A percentile compares a stretch with the other conserved stretches of the same genome.
phyloP scores from a whole-genome alignment of 2,329 filamentous ascomycete species.

The Calonectria pauciramosa region DNA sequence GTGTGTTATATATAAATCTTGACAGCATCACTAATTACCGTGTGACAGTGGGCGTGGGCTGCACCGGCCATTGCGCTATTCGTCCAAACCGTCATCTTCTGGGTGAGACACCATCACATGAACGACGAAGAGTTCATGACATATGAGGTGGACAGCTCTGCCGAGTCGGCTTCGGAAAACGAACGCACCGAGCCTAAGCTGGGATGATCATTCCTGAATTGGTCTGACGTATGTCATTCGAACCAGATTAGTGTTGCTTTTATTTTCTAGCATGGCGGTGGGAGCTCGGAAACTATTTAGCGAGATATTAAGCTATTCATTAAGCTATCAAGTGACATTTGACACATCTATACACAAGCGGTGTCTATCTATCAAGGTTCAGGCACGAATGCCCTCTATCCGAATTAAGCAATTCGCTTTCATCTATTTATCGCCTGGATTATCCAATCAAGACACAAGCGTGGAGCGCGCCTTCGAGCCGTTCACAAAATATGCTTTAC shows the following conservation, averaged over 20 bases:
- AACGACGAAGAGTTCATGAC: conserved; percentile 36
- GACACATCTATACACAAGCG: background rate
- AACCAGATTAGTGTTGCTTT: background rate
- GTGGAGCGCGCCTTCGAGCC: background rate
- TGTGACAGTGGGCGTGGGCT: conserved; percentile 43
- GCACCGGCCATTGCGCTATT: conserved; percentile 43
- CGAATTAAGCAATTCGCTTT: background rate
- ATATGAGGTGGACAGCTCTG: background rate
- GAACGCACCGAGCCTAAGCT: background rate
- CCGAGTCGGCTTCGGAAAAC: background rate
- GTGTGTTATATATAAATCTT: no score
- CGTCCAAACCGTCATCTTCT: conserved; percentile 42
- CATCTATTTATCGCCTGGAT: background rate
- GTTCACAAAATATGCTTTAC: background rate
- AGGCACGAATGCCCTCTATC: background rate
- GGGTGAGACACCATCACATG: conserved; percentile 40
- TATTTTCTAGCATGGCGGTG: background rate
- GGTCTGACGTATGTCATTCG: background rate
- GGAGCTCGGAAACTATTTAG: background rate
- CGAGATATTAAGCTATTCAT: background rate
- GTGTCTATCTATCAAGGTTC: background rate
- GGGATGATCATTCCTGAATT: background rate
- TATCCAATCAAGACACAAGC: background rate
- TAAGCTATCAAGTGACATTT: no score
- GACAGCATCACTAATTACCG: conserved; percentile 42